A percentile compares a stretch with the other conserved stretches of the same genome.
These are phyloP conservation scores for Penicillium concentricum DNA, from an alignment of 2,329 filamentous ascomycete genomes.

Conservation along the genomic window DNA sequence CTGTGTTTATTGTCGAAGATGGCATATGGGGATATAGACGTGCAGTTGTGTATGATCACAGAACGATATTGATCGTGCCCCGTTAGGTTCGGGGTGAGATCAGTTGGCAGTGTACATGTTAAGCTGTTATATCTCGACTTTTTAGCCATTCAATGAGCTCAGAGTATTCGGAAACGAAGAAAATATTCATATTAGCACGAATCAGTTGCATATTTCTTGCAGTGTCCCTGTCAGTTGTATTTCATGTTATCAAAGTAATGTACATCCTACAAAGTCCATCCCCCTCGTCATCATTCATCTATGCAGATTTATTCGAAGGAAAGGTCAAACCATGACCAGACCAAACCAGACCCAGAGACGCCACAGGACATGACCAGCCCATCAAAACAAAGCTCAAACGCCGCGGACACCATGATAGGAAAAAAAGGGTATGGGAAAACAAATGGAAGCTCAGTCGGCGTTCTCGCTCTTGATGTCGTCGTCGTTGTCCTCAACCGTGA, in stretches of 20 bases:
- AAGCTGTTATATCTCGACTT: background rate
- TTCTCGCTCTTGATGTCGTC: conserved; percentile 39
- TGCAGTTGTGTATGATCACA: background rate
- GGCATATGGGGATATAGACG: background rate
- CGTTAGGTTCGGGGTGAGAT: background rate
- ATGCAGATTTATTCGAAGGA: conserved; percentile 23
- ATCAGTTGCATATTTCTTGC: conserved; percentile 2
- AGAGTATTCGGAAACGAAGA: background rate
- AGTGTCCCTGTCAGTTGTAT: conserved; percentile 12
- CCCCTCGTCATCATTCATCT: conserved; percentile 28
- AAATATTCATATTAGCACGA: background rate
- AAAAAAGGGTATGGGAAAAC: conserved; percentile 14
- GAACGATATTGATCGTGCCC: background rate
- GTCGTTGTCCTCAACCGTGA: conserved; percentile 36
- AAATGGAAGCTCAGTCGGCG: conserved; percentile 26
- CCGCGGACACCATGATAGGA: conserved; percentile 14
- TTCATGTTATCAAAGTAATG: conserved; percentile 24
- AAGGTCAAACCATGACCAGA: conserved; percentile 9
- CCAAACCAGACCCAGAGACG: conserved; percentile 20
- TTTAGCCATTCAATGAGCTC: background rate
- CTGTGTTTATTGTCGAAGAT: background rate
- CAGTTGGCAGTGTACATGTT: background rate
- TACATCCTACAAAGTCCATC: conserved; percentile 22
- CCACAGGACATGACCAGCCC: conserved; percentile 16
- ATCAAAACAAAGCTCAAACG: conserved; percentile 12